Conservation (phyloP, 495 filamentous ascomycete species). For the Hypoxylon crocopeplum region DNA sequence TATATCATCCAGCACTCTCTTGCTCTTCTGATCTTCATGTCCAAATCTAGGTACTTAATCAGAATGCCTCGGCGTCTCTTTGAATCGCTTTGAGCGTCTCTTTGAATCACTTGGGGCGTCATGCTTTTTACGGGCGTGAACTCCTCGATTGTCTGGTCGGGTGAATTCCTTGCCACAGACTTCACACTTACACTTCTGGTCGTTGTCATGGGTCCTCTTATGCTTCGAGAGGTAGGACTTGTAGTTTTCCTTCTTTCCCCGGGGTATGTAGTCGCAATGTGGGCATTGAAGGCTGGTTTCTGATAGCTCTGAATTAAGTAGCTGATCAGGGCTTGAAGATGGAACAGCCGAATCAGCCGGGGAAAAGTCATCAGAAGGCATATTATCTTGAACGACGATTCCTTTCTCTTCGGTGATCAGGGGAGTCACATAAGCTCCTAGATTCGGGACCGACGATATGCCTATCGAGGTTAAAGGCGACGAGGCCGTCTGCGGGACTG, state of each 20-base stretch:
- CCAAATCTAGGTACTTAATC: neutral
- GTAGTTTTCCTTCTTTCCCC: neutral
- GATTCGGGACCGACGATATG: no score
- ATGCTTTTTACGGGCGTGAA: neutral
- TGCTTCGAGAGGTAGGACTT: conserved; percentile 8
- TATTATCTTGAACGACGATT: neutral
- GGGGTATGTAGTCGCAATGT: neutral
- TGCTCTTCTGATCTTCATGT: neutral
- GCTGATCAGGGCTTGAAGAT: neutral
- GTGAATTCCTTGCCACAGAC: conserved; percentile 1
- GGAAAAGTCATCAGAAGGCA: neutral
- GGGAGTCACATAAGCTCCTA: no score
- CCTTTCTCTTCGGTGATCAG: neutral
- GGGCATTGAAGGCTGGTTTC: neutral
- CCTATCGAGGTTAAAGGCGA: no score
- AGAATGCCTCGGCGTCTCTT: neutral
- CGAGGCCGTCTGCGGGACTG: no score
- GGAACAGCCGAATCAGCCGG: neutral
- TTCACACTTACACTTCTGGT: neutral
- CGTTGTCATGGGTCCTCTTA: neutral
- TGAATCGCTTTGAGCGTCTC: neutral
- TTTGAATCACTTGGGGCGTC: no score
- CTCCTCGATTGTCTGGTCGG: conserved; percentile 4
- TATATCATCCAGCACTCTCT: neutral
- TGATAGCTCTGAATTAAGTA: neutral